Percentiles rank a stretch among this genome's conserved stretches.
Conservation (phyloP, 2,329 filamentous ascomycete genomes). For the Pestalotiopsis sp. region DNA sequence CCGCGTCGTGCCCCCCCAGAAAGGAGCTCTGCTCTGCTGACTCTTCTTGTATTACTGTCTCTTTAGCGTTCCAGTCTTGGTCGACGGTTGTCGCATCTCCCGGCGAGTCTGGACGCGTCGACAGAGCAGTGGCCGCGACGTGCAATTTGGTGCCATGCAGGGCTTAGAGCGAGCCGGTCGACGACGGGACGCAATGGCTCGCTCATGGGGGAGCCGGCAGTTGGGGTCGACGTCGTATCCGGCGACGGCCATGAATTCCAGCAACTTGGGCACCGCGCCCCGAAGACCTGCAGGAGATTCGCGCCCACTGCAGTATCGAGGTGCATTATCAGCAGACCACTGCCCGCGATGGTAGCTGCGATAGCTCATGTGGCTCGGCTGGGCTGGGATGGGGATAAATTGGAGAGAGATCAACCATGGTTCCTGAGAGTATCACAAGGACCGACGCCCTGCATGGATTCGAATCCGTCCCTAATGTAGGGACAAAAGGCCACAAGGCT, state of each 20-base stretch:
- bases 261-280: constrained; percentile 5
- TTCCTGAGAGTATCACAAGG: background rate
- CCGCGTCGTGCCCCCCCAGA: background rate
- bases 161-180: background rate
- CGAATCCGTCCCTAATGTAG: background rate
- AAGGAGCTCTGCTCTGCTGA: background rate
- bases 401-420: background rate
- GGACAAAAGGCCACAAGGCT: background rate
- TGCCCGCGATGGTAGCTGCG: background rate
- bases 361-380: background rate
- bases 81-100: background rate
- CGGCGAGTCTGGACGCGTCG: background rate
- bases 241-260: background rate
- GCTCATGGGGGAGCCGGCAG: background rate
- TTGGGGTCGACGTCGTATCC: background rate
- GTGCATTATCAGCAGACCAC: background rate
- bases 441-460: background rate
- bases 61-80: background rate
- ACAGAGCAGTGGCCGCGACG: background rate
- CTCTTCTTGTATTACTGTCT: background rate
- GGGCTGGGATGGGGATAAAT: background rate
- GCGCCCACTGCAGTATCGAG: background rate
- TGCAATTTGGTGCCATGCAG: background rate
- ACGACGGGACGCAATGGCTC: background rate
- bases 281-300: background rate